phyloP scores from a whole-genome alignment of 2,329 filamentous ascomycete genomes.

The Verruconis gallopava region DNA sequence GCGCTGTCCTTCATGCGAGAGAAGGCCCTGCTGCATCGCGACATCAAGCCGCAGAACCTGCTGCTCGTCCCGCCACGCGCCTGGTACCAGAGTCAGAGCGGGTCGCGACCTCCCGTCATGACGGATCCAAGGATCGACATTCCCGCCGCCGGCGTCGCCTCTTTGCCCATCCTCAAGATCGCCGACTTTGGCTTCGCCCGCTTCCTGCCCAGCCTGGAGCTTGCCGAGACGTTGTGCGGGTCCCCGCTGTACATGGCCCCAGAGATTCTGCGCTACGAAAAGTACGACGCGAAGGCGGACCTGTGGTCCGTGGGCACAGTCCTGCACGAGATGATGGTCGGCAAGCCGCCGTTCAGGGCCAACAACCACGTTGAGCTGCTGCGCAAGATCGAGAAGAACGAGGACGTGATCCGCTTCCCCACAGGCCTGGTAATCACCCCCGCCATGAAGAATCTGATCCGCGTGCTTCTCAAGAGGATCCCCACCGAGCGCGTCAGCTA shows the following conservation, averaged over 20 bases:
- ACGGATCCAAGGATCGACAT: constrained; percentile 70
- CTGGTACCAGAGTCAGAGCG: constrained; percentile 50
- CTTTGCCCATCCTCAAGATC: constrained; percentile 90
- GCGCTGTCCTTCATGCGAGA: constrained; percentile 78
- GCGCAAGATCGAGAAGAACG: constrained; percentile 77
- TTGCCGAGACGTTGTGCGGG: constrained; percentile 92
- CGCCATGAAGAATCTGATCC: constrained; percentile 70
- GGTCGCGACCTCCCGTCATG: constrained; percentile 56
- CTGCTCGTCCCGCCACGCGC: constrained; percentile 70
- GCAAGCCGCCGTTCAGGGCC: constrained; percentile 80
- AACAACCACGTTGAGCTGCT: constrained; percentile 90
- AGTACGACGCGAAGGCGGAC: constrained; percentile 93
- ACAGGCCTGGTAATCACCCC: constrained; percentile 57
- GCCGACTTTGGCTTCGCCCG: constrained; percentile 98
- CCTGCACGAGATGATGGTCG: constrained; percentile 86
- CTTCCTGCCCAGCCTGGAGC: constrained; percentile 74
- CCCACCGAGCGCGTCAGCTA: constrained; percentile 79
- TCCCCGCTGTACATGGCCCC: constrained; percentile 98
- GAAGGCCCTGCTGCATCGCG: constrained; percentile 83
- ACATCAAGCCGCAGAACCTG: constrained; percentile 95
- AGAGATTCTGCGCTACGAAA: constrained; percentile 92
- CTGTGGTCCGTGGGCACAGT: constrained; percentile 97
- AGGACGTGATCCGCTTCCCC: constrained; percentile 75
- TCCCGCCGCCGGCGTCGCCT: constrained; percentile 66
- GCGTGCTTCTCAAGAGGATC: constrained; percentile 68